A percentile compares a stretch with the other conserved stretches of the same genome.
Conservation (phyloP, 805 yeast genomes). For the Candida ipomoeae region DNA sequence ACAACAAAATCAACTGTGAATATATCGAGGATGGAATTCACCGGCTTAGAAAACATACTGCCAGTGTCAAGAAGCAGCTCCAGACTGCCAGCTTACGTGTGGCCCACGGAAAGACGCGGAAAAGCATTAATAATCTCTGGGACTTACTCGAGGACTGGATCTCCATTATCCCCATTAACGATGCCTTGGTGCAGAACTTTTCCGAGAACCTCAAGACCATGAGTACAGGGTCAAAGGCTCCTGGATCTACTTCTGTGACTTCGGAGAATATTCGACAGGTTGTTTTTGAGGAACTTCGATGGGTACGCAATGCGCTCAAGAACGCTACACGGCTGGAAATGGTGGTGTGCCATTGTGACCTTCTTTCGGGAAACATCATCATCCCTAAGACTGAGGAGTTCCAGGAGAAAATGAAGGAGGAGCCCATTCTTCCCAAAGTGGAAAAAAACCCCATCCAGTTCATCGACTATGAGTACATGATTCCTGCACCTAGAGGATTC, state of each 20-base stretch:
- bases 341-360: conserved; percentile 69
- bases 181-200: conserved; percentile 35
- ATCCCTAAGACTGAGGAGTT: conserved; percentile 35
- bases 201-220: conserved; percentile 23
- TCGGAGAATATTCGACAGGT: conserved; percentile 32
- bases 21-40: conserved; percentile 46
- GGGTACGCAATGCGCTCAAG: conserved; percentile 45
- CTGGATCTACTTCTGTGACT: conserved; percentile 10
- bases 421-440: conserved; percentile 13
- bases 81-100: not conserved
- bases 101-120: conserved; percentile 8
- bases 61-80: conserved; percentile 12
- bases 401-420: not conserved
- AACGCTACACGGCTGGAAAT: conserved; percentile 41
- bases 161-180: conserved; percentile 50
- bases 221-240: no score
- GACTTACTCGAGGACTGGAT: conserved; percentile 61
- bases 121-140: conserved; percentile 50
- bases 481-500: conserved; percentile 69
- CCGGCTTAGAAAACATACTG: conserved; percentile 31
- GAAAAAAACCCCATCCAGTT: conserved; percentile 46
- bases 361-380: conserved; percentile 69
- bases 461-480: conserved; percentile 70
- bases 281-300: conserved; percentile 47
- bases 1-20: conserved; percentile 42